Conservation (phyloP, 2,329 filamentous ascomycete genomes). For the Pseudogymnoascus sp. region DNA sequence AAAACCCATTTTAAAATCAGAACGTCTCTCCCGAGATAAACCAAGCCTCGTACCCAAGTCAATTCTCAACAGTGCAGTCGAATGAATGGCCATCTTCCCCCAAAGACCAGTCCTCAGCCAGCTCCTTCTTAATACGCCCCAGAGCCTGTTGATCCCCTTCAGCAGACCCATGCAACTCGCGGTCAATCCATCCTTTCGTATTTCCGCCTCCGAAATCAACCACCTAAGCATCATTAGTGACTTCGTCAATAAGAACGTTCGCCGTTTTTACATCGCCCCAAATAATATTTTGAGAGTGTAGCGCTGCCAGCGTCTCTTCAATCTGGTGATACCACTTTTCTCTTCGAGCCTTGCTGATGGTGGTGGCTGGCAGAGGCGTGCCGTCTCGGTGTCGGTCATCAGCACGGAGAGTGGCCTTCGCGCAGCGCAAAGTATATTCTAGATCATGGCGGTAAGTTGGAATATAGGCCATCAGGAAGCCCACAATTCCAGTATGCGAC, state of each 20-base stretch:
- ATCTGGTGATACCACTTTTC: not conserved
- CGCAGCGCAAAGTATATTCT: not conserved
- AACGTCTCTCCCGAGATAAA: not conserved
- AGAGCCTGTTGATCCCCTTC: constrained; percentile 13
- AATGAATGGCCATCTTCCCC: not conserved
- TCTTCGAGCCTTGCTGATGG: not conserved
- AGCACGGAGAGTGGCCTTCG: not conserved
- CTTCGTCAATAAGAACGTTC: not conserved
- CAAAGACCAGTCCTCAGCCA: constrained; percentile 2
- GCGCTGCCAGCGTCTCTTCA: not conserved
- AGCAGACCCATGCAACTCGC: constrained; percentile 11
- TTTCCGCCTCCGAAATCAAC: constrained; percentile 17
- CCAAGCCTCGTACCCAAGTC: not conserved
- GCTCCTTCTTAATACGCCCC: constrained; percentile 8
- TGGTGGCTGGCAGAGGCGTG: not conserved
- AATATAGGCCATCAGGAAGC: not conserved
- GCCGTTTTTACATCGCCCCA: not conserved
- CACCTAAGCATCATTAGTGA: constrained; percentile 13
- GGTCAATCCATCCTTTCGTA: constrained; percentile 15
- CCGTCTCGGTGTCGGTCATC: not conserved
- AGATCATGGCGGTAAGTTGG: not conserved
- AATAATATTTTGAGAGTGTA: not conserved
- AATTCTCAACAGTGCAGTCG: not conserved
- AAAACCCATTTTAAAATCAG: not conserved
- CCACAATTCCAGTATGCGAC: not conserved